A percentile compares a stretch with the other conserved stretches of the same genome.
Evolutionary conservation across 2,329 filamentous ascomycete species (phyloP).

Genomic region (Thyridium curvatum): DNA sequence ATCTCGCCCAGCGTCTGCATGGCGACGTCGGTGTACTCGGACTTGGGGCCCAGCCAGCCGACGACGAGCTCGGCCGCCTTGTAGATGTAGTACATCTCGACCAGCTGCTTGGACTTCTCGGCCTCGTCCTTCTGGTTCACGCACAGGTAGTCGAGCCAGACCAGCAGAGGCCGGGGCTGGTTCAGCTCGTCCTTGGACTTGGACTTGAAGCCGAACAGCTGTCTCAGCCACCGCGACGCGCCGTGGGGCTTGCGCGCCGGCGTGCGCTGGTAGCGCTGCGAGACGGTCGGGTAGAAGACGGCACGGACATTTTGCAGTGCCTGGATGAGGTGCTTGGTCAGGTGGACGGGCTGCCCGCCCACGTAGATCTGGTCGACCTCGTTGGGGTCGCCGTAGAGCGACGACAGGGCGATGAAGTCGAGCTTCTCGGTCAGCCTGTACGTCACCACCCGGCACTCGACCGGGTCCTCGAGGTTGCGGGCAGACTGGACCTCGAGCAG

Average conservation of each 20-base stretch:
- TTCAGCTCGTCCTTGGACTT: no score
- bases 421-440: slow-evolving; percentile 14
- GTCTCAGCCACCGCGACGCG: slow-evolving; percentile 15
- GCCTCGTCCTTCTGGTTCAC: slow-evolving; percentile 18
- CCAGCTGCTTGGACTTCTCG: slow-evolving; percentile 18
- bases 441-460: slow-evolving; percentile 24
- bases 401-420: slow-evolving; percentile 22
- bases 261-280: slow-evolving; percentile 11
- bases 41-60: slow-evolving; percentile 1
- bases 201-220: slow-evolving; percentile 4
- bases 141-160: slow-evolving; percentile 25
- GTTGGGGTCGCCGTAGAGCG: slow-evolving; percentile 20
- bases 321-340: slow-evolving; percentile 19
- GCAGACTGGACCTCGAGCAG: slow-evolving; percentile 22
- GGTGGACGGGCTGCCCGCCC: slow-evolving; percentile 15
- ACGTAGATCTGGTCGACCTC: slow-evolving; percentile 20
- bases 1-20: not conserved
- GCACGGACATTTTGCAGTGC: slow-evolving; percentile 23
- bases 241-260: slow-evolving; percentile 10
- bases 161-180: not conserved
- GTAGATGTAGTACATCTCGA: slow-evolving; percentile 21
- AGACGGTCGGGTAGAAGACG: slow-evolving; percentile 21
- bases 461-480: slow-evolving; percentile 16
- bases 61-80: slow-evolving; percentile 1
- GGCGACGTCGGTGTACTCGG: not conserved